A percentile compares a stretch with the other conserved stretches of the same genome.
phyloP scores from a whole-genome alignment of 495 filamentous ascomycete species.

The Lepraria neglecta region DNA sequence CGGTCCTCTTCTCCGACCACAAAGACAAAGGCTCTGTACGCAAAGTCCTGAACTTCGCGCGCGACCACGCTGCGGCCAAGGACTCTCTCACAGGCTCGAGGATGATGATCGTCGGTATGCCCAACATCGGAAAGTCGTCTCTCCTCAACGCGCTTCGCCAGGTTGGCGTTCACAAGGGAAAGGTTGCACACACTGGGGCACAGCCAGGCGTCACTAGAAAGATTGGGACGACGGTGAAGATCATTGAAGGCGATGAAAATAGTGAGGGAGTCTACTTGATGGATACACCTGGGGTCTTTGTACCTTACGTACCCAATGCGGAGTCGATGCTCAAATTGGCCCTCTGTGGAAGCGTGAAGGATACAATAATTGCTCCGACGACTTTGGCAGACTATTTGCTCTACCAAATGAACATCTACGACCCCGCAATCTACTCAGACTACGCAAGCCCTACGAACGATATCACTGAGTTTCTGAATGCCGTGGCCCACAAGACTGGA shows the following conservation, averaged over 20 bases:
- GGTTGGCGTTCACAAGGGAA: conserved; percentile 59
- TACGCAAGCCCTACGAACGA: conserved; percentile 79
- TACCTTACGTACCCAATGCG: conserved; percentile 78
- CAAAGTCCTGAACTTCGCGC: conserved; percentile 52
- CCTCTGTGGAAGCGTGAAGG: conserved; percentile 84
- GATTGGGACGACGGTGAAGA: conserved; percentile 74
- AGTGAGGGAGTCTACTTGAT: conserved; percentile 57
- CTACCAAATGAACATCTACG: conserved; percentile 66
- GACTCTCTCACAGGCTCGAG: conserved; percentile 63
- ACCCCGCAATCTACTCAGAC: conserved; percentile 52
- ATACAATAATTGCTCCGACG: conserved; percentile 67
- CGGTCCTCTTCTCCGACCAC: conserved; percentile 60
- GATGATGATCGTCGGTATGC: conserved; percentile 90
- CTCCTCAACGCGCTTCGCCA: conserved; percentile 79
- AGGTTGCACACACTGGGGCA: conserved; percentile 74
- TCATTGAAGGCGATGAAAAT: conserved; percentile 50
- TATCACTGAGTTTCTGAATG: conserved; percentile 58
- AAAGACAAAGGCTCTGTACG: conserved; percentile 44
- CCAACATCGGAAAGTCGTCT: conserved; percentile 87
- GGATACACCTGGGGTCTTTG: conserved; percentile 81
- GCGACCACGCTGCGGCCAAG: conserved; percentile 38
- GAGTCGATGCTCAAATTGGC: conserved; percentile 91
- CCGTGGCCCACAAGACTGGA: conserved; percentile 65
- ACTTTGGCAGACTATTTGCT: conserved; percentile 85
- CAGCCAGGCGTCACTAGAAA: conserved; percentile 88